Conservation (phyloP, 306 rosid species). For the Vigna nakashimae region DNA sequence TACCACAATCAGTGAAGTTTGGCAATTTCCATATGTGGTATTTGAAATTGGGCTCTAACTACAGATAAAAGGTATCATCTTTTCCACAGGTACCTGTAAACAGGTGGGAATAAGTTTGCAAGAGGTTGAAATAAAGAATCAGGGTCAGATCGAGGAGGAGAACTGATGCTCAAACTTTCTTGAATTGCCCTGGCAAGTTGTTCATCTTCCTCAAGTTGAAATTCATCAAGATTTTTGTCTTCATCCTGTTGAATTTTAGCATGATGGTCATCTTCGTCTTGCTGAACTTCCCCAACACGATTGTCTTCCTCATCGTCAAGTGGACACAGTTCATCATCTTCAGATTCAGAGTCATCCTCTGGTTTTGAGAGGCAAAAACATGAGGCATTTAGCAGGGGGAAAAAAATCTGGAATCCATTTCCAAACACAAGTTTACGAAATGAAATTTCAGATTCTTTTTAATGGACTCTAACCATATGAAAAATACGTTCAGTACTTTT, state of each 20-base stretch:
- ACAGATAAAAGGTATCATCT: slow-evolving; percentile 33
- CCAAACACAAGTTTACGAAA: slow-evolving; percentile 20
- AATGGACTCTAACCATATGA: slow-evolving; percentile 12
- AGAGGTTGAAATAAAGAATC: slow-evolving; percentile 67
- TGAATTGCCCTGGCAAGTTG: slow-evolving; percentile 93
- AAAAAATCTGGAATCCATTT: not conserved
- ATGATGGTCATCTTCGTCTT: slow-evolving; percentile 68
- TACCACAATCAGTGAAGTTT: slow-evolving; percentile 17
- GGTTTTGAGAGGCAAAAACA: slow-evolving; percentile 40
- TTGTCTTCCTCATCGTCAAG: slow-evolving; percentile 69
- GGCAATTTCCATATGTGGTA: slow-evolving; percentile 13
- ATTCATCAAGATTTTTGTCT: slow-evolving; percentile 57
- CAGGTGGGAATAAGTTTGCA: slow-evolving; percentile 60
- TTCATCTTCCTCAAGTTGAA: slow-evolving; percentile 92
- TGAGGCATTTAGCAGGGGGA: slow-evolving; percentile 15
- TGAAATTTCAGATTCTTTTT: slow-evolving; percentile 37
- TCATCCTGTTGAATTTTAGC: slow-evolving; percentile 54
- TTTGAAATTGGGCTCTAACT: slow-evolving; percentile 14
- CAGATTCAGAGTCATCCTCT: slow-evolving; percentile 72
- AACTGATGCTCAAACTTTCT: slow-evolving; percentile 71
- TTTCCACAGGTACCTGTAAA: slow-evolving; percentile 69
- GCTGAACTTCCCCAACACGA: slow-evolving; percentile 43
- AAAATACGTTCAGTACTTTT: slow-evolving; percentile 23
- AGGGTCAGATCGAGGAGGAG: slow-evolving; percentile 63
- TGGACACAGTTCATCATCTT: slow-evolving; percentile 55